A percentile compares a stretch with the other conserved stretches of the same genome.
Evolutionary conservation across 768 basidiomycete species (phyloP).

Genomic region (Lepiota subincarnata): DNA sequence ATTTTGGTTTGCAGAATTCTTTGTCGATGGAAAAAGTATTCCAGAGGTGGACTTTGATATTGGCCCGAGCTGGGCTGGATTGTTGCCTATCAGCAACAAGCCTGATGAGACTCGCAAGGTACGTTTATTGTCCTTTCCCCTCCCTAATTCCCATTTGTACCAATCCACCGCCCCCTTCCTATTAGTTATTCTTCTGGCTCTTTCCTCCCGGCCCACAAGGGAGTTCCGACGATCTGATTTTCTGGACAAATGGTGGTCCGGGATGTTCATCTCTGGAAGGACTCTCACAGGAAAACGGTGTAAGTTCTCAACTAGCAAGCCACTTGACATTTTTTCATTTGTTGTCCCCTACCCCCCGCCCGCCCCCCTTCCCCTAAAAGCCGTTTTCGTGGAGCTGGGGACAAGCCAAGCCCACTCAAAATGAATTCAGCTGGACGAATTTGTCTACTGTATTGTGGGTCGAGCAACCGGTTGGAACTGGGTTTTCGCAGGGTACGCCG

Average conservation of each 20-base stretch:
- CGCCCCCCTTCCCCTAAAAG: constrained; percentile 31
- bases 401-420: constrained; percentile 57
- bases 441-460: constrained; percentile 71
- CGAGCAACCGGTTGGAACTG: constrained; percentile 79
- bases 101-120: constrained; percentile 68
- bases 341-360: no score
- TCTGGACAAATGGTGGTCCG: constrained; percentile 83
- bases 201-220: constrained; percentile 76
- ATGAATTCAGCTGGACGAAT: constrained; percentile 77
- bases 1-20: constrained; percentile 47
- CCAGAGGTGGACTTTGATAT: constrained; percentile 71
- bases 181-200: constrained; percentile 79
- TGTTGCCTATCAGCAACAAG: constrained; percentile 62
- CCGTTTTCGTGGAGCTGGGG: constrained; percentile 66
- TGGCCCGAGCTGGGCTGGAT: constrained; percentile 72
- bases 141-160: neutral
- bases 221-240: constrained; percentile 67
- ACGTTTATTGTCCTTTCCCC: neutral
- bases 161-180: no score
- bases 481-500: constrained; percentile 68
- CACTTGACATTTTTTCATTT: neutral
- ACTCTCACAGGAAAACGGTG: constrained; percentile 71
- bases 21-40: constrained; percentile 59
- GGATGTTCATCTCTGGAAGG: constrained; percentile 76
- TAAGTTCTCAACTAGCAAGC: constrained; percentile 25